Evolutionary conservation across 2,329 filamentous ascomycete genomes (phyloP).

Genomic region (Ceratocystis lukuohia): DNA sequence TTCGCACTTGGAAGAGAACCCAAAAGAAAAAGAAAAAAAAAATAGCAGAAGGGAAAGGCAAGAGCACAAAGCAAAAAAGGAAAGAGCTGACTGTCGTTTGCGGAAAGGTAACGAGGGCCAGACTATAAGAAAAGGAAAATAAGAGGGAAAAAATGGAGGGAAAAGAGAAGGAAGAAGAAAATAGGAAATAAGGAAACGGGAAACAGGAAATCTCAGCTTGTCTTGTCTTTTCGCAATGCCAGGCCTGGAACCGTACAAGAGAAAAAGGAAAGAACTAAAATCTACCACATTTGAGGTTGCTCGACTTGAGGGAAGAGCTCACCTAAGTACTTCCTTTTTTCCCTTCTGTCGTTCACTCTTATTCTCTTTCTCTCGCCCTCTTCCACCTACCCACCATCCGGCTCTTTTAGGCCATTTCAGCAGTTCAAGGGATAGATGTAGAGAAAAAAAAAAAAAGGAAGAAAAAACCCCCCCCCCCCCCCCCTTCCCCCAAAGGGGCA

Average conservation of each 20-base stretch:
- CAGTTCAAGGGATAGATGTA: too few species aligned
- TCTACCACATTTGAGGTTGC: not conserved
- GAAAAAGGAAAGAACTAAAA: not conserved
- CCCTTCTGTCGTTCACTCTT: not conserved
- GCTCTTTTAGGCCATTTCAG: not conserved
- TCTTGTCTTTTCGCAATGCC: not conserved
- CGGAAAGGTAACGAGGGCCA: not conserved
- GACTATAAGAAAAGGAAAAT: not conserved
- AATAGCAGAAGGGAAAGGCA: not conserved
- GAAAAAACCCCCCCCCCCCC: too few species aligned
- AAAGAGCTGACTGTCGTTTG: not conserved
- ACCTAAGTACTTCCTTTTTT: not conserved
- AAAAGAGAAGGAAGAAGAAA: not conserved
- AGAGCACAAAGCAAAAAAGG: not conserved
- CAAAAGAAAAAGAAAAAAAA: not conserved
- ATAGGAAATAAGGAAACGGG: not conserved
- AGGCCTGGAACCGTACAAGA: not conserved
- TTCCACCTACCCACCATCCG: not conserved
- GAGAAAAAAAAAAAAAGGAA: too few species aligned
- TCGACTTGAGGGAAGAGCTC: conserved; percentile 2
- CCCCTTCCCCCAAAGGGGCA: not conserved
- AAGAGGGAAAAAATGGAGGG: not conserved
- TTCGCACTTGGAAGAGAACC: conserved; percentile 1
- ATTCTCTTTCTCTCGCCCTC: not conserved
- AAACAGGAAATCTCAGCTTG: not conserved